phyloP scores from a whole-genome alignment of 2,329 filamentous ascomycete genomes.

The Apiospora arundinis region DNA sequence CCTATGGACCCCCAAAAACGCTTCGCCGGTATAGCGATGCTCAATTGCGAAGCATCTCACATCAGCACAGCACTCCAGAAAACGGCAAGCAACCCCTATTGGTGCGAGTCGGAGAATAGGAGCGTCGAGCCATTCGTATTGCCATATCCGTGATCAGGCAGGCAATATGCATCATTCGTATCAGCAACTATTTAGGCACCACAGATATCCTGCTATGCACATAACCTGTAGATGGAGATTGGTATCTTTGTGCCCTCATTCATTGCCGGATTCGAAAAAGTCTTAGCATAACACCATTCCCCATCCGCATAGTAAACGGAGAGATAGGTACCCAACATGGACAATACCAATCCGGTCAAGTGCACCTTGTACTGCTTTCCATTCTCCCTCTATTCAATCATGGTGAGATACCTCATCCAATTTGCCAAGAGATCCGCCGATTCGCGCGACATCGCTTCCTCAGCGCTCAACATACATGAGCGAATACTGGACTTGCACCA shows the following conservation, averaged over 20 bases:
- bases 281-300: neutral
- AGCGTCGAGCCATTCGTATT: too few species aligned
- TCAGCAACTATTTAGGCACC: neutral
- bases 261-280: neutral
- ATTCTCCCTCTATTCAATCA: slow-evolving; percentile 25
- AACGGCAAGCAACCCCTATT: neutral
- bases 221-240: too few species aligned
- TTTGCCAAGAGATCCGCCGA: neutral
- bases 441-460: neutral
- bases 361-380: slow-evolving; percentile 23
- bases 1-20: too few species aligned
- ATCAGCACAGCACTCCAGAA: neutral
- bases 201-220: too few species aligned
- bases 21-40: too few species aligned
- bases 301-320: neutral
- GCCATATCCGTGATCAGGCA: too few species aligned
- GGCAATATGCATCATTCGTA: neutral
- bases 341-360: neutral
- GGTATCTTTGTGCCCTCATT: too few species aligned
- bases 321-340: neutral
- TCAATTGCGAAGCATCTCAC: neutral
- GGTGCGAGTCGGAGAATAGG: too few species aligned
- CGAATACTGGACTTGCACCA: slow-evolving; percentile 15
- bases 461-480: neutral
- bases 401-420: slow-evolving; percentile 15